Evolutionary conservation across 2,329 filamentous ascomycete genomes (phyloP), one percentile per base, ranked within the genome.

Genomic region (Passalora sequoiae): DNA sequence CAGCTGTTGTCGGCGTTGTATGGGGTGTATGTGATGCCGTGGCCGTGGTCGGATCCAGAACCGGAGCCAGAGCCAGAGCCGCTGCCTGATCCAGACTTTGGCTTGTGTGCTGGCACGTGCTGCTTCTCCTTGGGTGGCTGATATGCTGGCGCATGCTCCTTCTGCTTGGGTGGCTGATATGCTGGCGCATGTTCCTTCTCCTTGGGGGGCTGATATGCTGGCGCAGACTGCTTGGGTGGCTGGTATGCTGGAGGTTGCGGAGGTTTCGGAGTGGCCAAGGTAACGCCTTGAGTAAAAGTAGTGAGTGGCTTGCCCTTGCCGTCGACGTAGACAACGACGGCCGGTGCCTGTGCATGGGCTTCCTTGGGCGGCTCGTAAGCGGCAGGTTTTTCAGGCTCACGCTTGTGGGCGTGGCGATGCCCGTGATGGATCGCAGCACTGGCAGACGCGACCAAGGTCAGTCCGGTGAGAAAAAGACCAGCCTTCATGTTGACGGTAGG

Each of bases 311-410:
- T 67, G 43, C 78, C 78, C 44, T 73, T 60, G 51, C 75, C 65
- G 57, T 85, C 72, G 33, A 83, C 76, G 63, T 76, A 83, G 55
- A 84, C 72, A 20, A 80, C 60, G 16, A 73, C 70, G 38, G 75
- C 67, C 45, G 74, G 66, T 4, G 71, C 68, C 7, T 68, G 53
- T 28, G 71, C 66, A 28, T 69, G 72, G 9, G 69, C 61, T 37
- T 55, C 41, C 41, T 60, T 52, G 30, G 61, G 59, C 32, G 66
- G 63, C 35, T 68, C 54, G 27, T 51, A 43, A 3, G 47, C 46
- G 16, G 49, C 44, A 4, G 49, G 32, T 7, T 38, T 43, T 8
- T 64, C 57, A 55, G 64, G 62, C 54, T 59, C 58, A n/a, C n/a
- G n/a, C 51, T 64, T 55, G 57, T 68, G 59, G 46, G 55, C 57